phyloP scores from a whole-genome alignment of 306 rosid species.

The Nissolia schottii region DNA sequence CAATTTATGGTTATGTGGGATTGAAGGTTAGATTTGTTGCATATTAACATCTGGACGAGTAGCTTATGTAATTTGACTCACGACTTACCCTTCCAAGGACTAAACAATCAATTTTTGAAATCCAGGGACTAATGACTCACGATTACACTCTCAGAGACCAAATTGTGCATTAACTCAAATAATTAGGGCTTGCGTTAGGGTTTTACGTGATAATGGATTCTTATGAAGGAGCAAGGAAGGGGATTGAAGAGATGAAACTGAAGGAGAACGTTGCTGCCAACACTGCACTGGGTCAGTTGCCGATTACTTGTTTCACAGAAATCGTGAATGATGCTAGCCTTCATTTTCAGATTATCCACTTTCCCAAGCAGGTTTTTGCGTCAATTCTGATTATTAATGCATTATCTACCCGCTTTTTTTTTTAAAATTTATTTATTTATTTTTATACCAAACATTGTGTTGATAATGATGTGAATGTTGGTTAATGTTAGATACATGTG shows the following conservation, averaged over 20 bases:
- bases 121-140: too few species aligned
- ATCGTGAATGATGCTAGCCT: slow-evolving; percentile 54
- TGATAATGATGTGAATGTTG: not conserved
- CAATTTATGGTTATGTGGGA: slow-evolving; percentile 81
- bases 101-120: too few species aligned
- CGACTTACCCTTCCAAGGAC: too few species aligned
- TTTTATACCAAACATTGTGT: not conserved
- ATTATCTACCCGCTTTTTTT: not conserved
- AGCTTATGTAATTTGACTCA: too few species aligned
- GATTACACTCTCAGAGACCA: too few species aligned
- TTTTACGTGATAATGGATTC: slow-evolving; percentile 29
- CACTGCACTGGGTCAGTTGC: slow-evolving; percentile 25
- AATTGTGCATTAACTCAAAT: not conserved
- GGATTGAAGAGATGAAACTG: slow-evolving; percentile 23
- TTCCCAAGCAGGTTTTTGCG: slow-evolving; percentile 60
- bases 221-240: slow-evolving; percentile 10
- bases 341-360: slow-evolving; percentile 78
- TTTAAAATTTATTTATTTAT: not conserved
- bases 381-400: not conserved
- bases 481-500: slow-evolving; percentile 55
- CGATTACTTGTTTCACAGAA: slow-evolving; percentile 61
- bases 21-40: slow-evolving; percentile 52
- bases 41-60: slow-evolving; percentile 86
- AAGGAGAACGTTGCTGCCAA: not conserved
- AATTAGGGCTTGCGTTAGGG: not conserved